Evolutionary conservation across 306 rosid species (phyloP).

Genomic region (Mimosa bimucronata): DNA sequence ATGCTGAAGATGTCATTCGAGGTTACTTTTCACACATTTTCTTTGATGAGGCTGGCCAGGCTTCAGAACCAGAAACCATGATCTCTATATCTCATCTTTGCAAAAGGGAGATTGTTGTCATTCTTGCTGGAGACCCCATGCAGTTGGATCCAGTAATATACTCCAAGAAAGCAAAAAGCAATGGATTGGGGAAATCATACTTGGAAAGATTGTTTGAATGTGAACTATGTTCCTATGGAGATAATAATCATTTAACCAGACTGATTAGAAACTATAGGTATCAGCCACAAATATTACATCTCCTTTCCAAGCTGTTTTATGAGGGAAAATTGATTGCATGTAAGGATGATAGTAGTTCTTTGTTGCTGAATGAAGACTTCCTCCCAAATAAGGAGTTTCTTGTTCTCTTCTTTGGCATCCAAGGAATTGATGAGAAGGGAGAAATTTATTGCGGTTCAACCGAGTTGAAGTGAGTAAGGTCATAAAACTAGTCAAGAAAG

Average conservation of each 20-base stretch:
- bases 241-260: conserved; percentile 65
- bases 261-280: conserved; percentile 80
- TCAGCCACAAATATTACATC: conserved; percentile 80
- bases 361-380: conserved; percentile 44
- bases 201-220: conserved; percentile 72
- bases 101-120: conserved; percentile 67
- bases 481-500: conserved; percentile 55
- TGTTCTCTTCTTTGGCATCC: conserved; percentile 87
- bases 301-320: conserved; percentile 79
- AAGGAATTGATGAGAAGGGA: conserved; percentile 97
- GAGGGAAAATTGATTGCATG: conserved; percentile 75
- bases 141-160: conserved; percentile 92
- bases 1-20: conserved; percentile 63
- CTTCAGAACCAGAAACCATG: conserved; percentile 94
- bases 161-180: conserved; percentile 66
- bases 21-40: conserved; percentile 93
- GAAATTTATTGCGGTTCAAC: conserved; percentile 95
- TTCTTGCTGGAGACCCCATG: conserved; percentile 96
- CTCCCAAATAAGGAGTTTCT: conserved; percentile 86
- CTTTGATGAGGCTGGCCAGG: conserved; percentile 99
- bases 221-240: conserved; percentile 55
- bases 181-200: conserved; percentile 73
- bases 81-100: conserved; percentile 74
- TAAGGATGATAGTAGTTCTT: conserved; percentile 54
- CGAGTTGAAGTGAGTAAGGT: conserved; percentile 90